Conservation (phyloP, 495 filamentous ascomycete genomes). For the Talaromyces ruber region DNA sequence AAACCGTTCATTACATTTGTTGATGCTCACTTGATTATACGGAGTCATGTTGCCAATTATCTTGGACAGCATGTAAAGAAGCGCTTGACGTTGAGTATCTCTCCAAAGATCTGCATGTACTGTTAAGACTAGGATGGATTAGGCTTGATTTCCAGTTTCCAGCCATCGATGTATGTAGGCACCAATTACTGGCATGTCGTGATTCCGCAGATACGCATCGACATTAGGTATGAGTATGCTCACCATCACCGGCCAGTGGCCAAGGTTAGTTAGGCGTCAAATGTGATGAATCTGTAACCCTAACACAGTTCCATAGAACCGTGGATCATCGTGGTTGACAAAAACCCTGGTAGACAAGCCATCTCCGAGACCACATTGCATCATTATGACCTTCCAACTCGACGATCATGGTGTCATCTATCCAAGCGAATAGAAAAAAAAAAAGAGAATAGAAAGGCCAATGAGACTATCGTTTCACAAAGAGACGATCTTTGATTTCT, state of each 20-base stretch:
- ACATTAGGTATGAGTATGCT: neutral
- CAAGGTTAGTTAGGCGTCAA: neutral
- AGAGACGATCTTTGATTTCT: neutral
- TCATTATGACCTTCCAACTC: neutral
- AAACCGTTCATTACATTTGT: neutral
- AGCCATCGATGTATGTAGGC: neutral
- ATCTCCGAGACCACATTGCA: neutral
- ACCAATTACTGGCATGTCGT: neutral
- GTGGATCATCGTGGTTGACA: neutral
- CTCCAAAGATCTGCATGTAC: neutral
- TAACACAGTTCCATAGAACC: neutral
- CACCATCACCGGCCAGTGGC: neutral
- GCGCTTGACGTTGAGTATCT: neutral
- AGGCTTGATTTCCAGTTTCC: neutral
- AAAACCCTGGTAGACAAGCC: neutral
- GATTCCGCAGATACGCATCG: neutral
- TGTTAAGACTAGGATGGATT: neutral
- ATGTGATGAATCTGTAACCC: neutral
- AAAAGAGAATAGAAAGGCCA: neutral
- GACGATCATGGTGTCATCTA: neutral
- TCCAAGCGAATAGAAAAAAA: neutral
- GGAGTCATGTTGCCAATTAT: neutral
- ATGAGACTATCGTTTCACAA: slow-evolving; percentile 1
- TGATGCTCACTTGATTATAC: neutral
- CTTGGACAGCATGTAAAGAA: neutral